Evolutionary conservation across 2,329 filamentous ascomycete species (phyloP), one percentile per base, ranked within the genome.

Genomic region (Fusarium sp.): DNA sequence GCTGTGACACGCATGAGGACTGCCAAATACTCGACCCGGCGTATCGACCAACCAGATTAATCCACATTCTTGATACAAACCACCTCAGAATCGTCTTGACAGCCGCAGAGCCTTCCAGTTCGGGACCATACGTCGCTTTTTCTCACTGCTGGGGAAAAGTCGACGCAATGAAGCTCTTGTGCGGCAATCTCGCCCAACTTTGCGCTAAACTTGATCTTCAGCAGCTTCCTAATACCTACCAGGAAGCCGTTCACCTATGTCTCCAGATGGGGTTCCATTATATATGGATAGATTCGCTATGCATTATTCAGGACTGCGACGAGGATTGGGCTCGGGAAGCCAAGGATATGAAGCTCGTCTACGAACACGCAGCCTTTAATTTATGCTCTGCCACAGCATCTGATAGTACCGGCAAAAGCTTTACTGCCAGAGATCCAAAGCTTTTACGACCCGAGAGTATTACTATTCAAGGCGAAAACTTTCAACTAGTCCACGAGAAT

Each of bases 31-130:
- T 16, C 24, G 16, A 61, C n/a, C 18, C 40, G 2, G 20, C 27
- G 16, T 61, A 45, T 34, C 40, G 40, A 4, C 59, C 40, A n/a
- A 47, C 59, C 6, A 62, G 59, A 62, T 62, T 62, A 18, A 47
- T 50, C 40, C 20, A 61, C 2, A 37, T 62, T 10, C 8, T 62
- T 35, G 40, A 47, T 35, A 4, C 57, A 10, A 42, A 22, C 22
- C 27, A 24, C n/a, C 27, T 47, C 5, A 47, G 37, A 42, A 40
- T 62, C 7, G 13, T 37, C n/a, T n/a, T 50, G 6, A 35, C 59
- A n/a, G 27, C 24, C 27, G 35, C 16, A 34, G 27, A 18, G n/a
- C 40, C 22, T n/a, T 31, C 29, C 11, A 7, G 29, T 14, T 29
- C 22, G 7, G 59, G 20, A 11, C n/a, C 40, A 13, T 62, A 62